Evolutionary conservation across 495 filamentous ascomycete species (phyloP).

Genomic region (Corynascus novoguineensis): DNA sequence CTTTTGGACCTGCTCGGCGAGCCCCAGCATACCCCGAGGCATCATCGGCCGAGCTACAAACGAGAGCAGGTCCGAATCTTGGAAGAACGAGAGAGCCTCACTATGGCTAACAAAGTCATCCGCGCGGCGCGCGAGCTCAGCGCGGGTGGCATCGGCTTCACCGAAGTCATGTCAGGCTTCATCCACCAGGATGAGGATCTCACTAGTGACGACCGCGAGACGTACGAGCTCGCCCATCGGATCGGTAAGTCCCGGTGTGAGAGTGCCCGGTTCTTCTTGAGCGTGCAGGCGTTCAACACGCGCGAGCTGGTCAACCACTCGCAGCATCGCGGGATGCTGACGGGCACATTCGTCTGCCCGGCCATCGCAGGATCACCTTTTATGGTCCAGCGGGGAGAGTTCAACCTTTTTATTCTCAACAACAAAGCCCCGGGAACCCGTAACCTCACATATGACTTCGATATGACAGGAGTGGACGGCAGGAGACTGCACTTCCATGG

Average conservation of each 20-base stretch:
- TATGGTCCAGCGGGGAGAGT: conserved; percentile 53
- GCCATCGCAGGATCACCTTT: conserved; percentile 53
- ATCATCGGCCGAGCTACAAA: conserved; percentile 10
- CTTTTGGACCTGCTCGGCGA: conserved; percentile 43
- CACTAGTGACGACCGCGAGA: conserved; percentile 39
- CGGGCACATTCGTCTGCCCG: conserved; percentile 58
- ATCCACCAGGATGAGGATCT: conserved; percentile 50
- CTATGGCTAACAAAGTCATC: conserved; percentile 38
- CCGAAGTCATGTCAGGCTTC: conserved; percentile 59
- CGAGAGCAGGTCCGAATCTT: conserved; percentile 14
- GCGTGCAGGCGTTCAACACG: conserved; percentile 51
- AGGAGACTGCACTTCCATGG: conserved; percentile 52
- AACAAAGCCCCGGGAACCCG: conserved; percentile 49
- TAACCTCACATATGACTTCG: conserved; percentile 57
- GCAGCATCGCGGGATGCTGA: conserved; percentile 51
- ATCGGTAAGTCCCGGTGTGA: conserved; percentile 48
- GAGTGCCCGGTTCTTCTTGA: conserved; percentile 56
- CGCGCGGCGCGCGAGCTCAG: conserved; percentile 37
- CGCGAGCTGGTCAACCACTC: conserved; percentile 37
- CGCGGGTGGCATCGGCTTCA: conserved; percentile 51
- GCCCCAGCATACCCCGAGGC: conserved; percentile 27
- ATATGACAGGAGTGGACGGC: conserved; percentile 51
- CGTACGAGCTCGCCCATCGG: conserved; percentile 52
- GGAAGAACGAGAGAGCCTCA: conserved; percentile 33
- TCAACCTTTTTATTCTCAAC: conserved; percentile 54